Evolutionary conservation across 2,329 filamentous ascomycete genomes (phyloP).

Genomic region (Neoascochyta sp.): DNA sequence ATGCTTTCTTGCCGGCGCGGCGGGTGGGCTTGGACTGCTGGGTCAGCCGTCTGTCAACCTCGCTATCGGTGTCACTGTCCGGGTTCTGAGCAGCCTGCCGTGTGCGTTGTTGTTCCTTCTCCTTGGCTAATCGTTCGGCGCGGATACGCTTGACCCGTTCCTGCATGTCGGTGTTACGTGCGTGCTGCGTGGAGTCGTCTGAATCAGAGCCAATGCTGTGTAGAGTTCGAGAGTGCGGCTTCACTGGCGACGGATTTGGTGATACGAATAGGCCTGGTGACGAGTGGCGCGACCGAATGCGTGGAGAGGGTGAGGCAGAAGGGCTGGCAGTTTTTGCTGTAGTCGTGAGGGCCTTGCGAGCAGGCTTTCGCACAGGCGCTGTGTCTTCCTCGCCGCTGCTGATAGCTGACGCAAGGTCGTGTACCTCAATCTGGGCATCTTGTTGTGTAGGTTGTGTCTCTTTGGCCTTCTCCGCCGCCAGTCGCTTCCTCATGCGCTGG

Average conservation of each 20-base stretch:
- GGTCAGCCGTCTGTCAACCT: slow-evolving; percentile 50
- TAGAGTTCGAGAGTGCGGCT: slow-evolving; percentile 27
- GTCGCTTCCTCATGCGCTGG: slow-evolving; percentile 46
- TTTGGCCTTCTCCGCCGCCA: slow-evolving; percentile 37
- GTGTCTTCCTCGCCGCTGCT: slow-evolving; percentile 31
- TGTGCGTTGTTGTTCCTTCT: slow-evolving; percentile 40
- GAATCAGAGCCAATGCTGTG: slow-evolving; percentile 41
- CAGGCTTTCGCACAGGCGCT: slow-evolving; percentile 20
- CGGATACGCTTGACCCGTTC: slow-evolving; percentile 71
- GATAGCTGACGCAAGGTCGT: slow-evolving; percentile 5
- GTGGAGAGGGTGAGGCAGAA: slow-evolving; percentile 14
- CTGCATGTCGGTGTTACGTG: slow-evolving; percentile 60
- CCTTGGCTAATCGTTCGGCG: slow-evolving; percentile 62
- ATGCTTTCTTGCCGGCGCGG: slow-evolving; percentile 89
- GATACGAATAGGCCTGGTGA: slow-evolving; percentile 58
- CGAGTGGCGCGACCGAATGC: slow-evolving; percentile 30
- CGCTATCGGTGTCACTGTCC: slow-evolving; percentile 55
- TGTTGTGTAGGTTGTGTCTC: slow-evolving; percentile 8
- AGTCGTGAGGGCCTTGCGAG: slow-evolving; percentile 11
- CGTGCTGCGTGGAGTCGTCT: slow-evolving; percentile 41
- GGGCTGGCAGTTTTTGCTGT: slow-evolving; percentile 13
- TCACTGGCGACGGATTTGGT: slow-evolving; percentile 38
- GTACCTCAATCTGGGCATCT: slow-evolving; percentile 7
- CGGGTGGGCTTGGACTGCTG: slow-evolving; percentile 67
- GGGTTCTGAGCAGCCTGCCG: slow-evolving; percentile 47